Base-by-base conservation (phyloP, 257 asterid species). In the Avicennia marina region DNA sequence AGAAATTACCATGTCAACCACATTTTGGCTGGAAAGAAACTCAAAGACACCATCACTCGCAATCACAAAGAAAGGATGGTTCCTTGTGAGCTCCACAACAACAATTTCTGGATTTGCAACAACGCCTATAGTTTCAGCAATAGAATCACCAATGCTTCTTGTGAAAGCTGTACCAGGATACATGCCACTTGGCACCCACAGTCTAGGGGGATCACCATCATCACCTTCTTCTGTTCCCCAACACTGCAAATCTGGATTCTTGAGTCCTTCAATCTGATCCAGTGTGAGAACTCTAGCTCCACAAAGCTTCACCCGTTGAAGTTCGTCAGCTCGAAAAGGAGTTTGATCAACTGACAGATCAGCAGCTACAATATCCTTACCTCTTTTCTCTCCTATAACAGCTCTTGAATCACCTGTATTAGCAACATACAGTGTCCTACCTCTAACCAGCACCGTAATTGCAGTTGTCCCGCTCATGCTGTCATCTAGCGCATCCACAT, bases 381-480 rank as follows among this genome's bases (percentile, higher is more conserved):
- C 96, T 71, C 81, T 75, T 72, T 58, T 81, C 76, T 85, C 95
- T 13, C 75, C 96, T 65, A 90, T 64, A 47, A 90, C 80, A 56
- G 98, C 96, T 79, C 98, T 81, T 9, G 98, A 90, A 74, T 90
- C 98, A 40, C 98, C 98, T 19, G 87, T 39, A 74, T 90, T 90
- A 38, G 96, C 87, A 59, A 87, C 85, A 78, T 81, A 90, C 46
- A 90, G 70, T 2, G 75, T 85, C 59, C 65, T 81, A 51, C 96
- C 98, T 11, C 94, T 73, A 40, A 90, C 95, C 61, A 87, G 65
- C 47, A 90, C 60, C 6, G 98, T 87, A 22, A 87, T 75, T 20
- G 98, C 95, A 53, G 98, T 90, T 56, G 98, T 90, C 45, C 98
- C 98, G 27, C 98, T 90, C 98, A 90, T 90, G 85, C 94, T 81